phyloP scores from a whole-genome alignment of 2,329 filamentous ascomycete genomes.

The Claviceps sp. region DNA sequence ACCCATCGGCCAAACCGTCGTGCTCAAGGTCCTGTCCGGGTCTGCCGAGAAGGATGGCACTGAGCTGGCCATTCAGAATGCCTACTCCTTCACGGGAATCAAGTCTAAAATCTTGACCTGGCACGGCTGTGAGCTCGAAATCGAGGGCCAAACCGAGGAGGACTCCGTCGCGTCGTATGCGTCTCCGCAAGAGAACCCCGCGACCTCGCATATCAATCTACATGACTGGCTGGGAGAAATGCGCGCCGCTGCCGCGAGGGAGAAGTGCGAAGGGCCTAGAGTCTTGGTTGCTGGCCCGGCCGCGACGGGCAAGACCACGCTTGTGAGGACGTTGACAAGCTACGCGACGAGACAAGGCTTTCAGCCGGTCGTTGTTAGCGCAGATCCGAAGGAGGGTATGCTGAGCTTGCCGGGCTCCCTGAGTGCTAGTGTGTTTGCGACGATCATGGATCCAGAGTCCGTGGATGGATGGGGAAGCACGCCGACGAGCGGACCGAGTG shows the following conservation, averaged over 20 bases:
- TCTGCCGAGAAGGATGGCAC: constrained; percentile 91
- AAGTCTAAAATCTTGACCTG: constrained; percentile 88
- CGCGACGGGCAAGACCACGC: constrained; percentile 69
- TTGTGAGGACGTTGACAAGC: constrained; percentile 62
- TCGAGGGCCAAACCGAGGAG: constrained; percentile 46
- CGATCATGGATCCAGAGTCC: constrained; percentile 65
- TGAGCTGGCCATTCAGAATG: constrained; percentile 69
- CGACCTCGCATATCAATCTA: constrained; percentile 68
- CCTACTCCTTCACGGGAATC: constrained; percentile 67
- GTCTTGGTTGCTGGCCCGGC: constrained; percentile 71
- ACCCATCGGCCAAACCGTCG: constrained; percentile 30
- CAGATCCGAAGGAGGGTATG: constrained; percentile 71
- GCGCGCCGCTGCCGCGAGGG: constrained; percentile 45
- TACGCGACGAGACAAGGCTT: constrained; percentile 64
- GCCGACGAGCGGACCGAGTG: constrained; percentile 79
- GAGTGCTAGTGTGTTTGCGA: constrained; percentile 75
- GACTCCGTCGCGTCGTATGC: constrained; percentile 47
- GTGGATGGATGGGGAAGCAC: constrained; percentile 83
- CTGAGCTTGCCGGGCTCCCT: constrained; percentile 68
- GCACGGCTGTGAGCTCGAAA: constrained; percentile 77
- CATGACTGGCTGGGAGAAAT: constrained; percentile 74
- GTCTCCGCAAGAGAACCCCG: constrained; percentile 65
- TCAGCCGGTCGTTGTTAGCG: constrained; percentile 71
- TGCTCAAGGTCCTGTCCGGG: constrained; percentile 56
- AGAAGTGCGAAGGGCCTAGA: constrained; percentile 51